Evolutionary conservation across 768 basidiomycete species (phyloP).

Genomic region (Pulveroboletus ravenelii): DNA sequence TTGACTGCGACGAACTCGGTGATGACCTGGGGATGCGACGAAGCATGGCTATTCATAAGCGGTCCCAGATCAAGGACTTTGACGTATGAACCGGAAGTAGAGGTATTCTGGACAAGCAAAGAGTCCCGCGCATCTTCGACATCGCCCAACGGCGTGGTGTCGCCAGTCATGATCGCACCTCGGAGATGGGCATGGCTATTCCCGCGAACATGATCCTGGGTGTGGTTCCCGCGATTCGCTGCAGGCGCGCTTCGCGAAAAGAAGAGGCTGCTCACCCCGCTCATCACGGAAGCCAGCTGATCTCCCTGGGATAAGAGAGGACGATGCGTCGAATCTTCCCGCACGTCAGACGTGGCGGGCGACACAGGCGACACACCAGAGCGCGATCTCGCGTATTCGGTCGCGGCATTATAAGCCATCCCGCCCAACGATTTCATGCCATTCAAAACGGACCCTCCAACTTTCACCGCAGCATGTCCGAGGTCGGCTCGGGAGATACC

Average conservation of each 20-base stretch:
- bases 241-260: conserved; percentile 65
- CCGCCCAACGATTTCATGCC: conserved; percentile 63
- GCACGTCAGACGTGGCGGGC: conserved; percentile 4
- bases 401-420: conserved; percentile 49
- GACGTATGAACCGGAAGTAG: conserved; percentile 41
- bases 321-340: conserved; percentile 8
- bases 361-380: conserved; percentile 9
- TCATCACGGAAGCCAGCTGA: conserved; percentile 20
- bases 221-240: conserved; percentile 21
- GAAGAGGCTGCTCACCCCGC: conserved; percentile 35
- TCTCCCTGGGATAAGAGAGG: conserved; percentile 21
- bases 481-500: conserved; percentile 45
- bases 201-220: conserved; percentile 5
- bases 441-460: conserved; percentile 57
- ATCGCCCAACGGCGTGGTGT: conserved; percentile 11
- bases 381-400: conserved; percentile 37
- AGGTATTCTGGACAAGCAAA: conserved; percentile 2
- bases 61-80: conserved; percentile 53
- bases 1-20: conserved; percentile 47
- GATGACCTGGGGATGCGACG: conserved; percentile 31
- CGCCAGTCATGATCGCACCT: conserved; percentile 8
- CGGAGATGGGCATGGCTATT: conserved; percentile 10
- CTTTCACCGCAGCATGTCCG: conserved; percentile 50
- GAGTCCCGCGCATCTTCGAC: conserved; percentile 8
- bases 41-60: conserved; percentile 19